These are phyloP conservation scores for Phytophthora fragariaefolia DNA, from an alignment of 352 stramenopile genomes.

Conservation along the genomic window DNA sequence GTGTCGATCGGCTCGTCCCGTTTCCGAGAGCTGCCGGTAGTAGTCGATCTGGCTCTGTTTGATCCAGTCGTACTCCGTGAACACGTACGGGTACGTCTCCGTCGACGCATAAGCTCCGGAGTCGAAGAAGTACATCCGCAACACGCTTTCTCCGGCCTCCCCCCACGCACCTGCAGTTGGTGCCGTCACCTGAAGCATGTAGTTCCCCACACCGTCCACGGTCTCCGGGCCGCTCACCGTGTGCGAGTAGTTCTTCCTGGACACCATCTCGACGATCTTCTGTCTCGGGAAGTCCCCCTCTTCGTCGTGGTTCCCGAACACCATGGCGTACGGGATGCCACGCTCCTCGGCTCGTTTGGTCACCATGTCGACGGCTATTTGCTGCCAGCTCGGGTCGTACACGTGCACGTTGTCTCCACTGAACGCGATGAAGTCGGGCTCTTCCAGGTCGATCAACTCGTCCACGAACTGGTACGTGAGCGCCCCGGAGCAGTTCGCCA, in stretches of 20 bases:
- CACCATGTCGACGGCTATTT: slow-evolving; percentile 46
- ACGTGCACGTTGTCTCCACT: slow-evolving; percentile 59
- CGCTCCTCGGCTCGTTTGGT: slow-evolving; percentile 42
- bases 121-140: slow-evolving; percentile 75
- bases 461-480: slow-evolving; percentile 56
- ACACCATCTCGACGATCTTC: slow-evolving; percentile 44
- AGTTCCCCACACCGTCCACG: slow-evolving; percentile 61
- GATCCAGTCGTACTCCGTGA: slow-evolving; percentile 59
- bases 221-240: slow-evolving; percentile 38
- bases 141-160: slow-evolving; percentile 28
- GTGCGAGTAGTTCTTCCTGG: slow-evolving; percentile 51
- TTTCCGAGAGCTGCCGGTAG: slow-evolving; percentile 42
- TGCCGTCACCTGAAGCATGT: slow-evolving; percentile 51
- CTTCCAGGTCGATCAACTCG: slow-evolving; percentile 51
- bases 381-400: slow-evolving; percentile 25
- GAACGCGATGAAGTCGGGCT: slow-evolving; percentile 65
- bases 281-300: slow-evolving; percentile 42
- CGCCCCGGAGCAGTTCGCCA: slow-evolving; percentile 51
- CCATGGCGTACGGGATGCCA: slow-evolving; percentile 56
- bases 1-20: slow-evolving; percentile 21
- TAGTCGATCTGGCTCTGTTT: slow-evolving; percentile 57
- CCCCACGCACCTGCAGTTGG: slow-evolving; percentile 45
- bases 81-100: slow-evolving; percentile 38
- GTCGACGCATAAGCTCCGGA: slow-evolving; percentile 38
- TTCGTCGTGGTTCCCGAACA: slow-evolving; percentile 73